Percentiles rank a stretch among this genome's conserved stretches.
Evolutionary conservation across 176 grass and related monocot genomes (phyloP).

Genomic region (Elaeis guineensis): DNA sequence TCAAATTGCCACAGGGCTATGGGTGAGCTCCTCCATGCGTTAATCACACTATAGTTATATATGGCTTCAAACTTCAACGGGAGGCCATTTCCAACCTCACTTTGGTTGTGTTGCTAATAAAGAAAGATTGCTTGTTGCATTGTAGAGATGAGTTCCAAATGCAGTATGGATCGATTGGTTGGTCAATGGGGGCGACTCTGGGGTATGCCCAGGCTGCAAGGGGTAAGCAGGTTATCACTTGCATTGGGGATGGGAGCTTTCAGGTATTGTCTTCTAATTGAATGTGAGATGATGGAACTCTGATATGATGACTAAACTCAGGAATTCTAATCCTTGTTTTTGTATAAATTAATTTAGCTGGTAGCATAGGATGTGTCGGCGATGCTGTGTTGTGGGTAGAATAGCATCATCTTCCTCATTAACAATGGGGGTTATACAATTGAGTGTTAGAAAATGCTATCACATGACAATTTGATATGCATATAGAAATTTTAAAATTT

Average conservation of each 20-base stretch:
- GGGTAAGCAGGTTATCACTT: slow-evolving; percentile 67
- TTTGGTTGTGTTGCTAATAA: too few relatives aligned
- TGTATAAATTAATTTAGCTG: slow-evolving; percentile 25
- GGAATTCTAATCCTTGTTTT: too few relatives aligned
- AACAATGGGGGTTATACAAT: slow-evolving; percentile 92
- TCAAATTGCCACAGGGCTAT: slow-evolving; percentile 68
- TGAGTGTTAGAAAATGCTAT: too few relatives aligned
- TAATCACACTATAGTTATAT: not conserved
- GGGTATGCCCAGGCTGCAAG: too few relatives aligned
- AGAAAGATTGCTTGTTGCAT: not conserved
- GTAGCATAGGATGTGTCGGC: slow-evolving; percentile 72
- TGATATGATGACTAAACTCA: not conserved
- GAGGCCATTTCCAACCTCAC: too few relatives aligned
- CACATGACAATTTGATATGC: too few relatives aligned
- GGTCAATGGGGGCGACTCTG: slow-evolving; percentile 68
- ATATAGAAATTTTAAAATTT: too few relatives aligned
- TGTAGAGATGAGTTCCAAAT: slow-evolving; percentile 75
- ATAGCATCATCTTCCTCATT: slow-evolving; percentile 73
- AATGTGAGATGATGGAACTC: not conserved
- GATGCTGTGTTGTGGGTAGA: slow-evolving; percentile 53
- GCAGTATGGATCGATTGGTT: slow-evolving; percentile 80
- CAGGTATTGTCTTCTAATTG: slow-evolving; percentile 24
- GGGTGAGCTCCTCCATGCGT: slow-evolving; percentile 36
- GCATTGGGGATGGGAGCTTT: slow-evolving; percentile 78
- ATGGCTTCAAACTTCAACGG: too few relatives aligned